Conservation (phyloP, 2,329 filamentous ascomycete species). For the Stemphylium vesicarium region DNA sequence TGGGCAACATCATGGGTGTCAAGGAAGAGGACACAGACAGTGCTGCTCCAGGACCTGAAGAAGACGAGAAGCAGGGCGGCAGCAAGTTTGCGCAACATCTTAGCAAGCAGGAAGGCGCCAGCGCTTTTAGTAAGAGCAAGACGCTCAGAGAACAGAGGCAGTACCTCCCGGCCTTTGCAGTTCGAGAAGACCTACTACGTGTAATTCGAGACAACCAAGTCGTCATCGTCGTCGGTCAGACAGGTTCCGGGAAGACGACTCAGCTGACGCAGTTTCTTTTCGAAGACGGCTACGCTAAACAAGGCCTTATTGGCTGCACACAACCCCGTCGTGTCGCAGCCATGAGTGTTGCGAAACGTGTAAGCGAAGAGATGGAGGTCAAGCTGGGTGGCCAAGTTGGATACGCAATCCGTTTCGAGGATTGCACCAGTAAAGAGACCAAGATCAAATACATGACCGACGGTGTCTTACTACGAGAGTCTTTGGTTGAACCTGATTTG, state of each 20-base stretch:
- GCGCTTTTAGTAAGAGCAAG: conserved; percentile 92
- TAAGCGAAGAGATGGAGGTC: conserved; percentile 98
- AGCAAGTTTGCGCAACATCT: conserved; percentile 90
- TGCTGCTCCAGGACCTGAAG: conserved; percentile 76
- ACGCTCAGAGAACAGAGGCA: conserved; percentile 89
- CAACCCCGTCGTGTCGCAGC: conserved; percentile 95
- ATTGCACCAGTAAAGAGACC: conserved; percentile 95
- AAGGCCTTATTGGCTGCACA: conserved; percentile 93
- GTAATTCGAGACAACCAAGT: conserved; percentile 98
- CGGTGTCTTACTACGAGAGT: conserved; percentile 91
- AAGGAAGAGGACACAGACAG: conserved; percentile 91
- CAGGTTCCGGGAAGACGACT: conserved; percentile 96
- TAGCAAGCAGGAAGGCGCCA: conserved; percentile 83
- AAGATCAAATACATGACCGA: conserved; percentile 99
- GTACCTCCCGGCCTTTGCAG: conserved; percentile 92
- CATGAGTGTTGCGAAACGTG: conserved; percentile 98
- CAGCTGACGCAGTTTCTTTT: conserved; percentile 95
- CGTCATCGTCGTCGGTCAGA: conserved; percentile 94
- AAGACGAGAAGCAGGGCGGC: conserved; percentile 69
- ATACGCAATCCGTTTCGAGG: conserved; percentile 97
- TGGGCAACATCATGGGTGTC: conserved; percentile 94
- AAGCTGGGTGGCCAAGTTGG: conserved; percentile 86
- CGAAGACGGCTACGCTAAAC: conserved; percentile 89
- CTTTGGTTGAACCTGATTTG: conserved; percentile 87
- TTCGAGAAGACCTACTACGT: conserved; percentile 87